Base-by-base conservation (phyloP, 2,329 filamentous ascomycete species). In the Xylariaceae sp. region DNA sequence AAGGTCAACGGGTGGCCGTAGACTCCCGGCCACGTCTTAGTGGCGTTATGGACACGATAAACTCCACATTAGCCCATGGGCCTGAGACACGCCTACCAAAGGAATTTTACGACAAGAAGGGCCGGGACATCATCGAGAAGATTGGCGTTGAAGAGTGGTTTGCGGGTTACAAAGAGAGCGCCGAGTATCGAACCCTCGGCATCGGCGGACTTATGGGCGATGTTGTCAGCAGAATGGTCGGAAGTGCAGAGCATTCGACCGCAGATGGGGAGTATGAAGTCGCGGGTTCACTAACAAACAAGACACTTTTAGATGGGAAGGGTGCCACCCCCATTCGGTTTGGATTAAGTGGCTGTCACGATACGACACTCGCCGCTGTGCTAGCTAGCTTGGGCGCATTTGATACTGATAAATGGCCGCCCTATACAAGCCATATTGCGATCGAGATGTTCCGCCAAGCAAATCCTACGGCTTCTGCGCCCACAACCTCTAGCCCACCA, bases 91-190 rank as follows among this genome's bases (percentile, higher is more conserved):
- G 80, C 42, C 79, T 97, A 2, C 94, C 94, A 0, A 76, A 79
- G 10, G 88, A 91, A 57, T 97, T 99, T 70, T 97, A 97, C 71
- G 90, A 97, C 65, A 67, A 78, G 16, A 87, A 86, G 64, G 83
- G 80, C 4, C 79, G 83, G 45, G 76, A 78, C 3, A 87, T 91
- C 55, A 82, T 94, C 51, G 76, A 86, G 51, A 88, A 84, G 67
- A 86, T 97, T 53, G 84, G 81, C 28, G 85, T 92, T 0, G 92
- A 99, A 63, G 94, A 97, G 72, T 97, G 94, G 94, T 97, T 88
- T 69, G 75, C 82, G 17, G 93, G 94, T 2, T 97, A 95, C 69
- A 79, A 79, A 51, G 92, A 97, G 71, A 91, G 84, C 55, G 73
- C 75, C 40, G 94, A 97, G 70, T 97, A 96, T 72, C 87, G 93